A percentile compares a stretch with the other conserved stretches of the same genome.
phyloP scores from a whole-genome alignment of 1,284 basidiomycete genomes.

The Anthracocystis setariae region DNA sequence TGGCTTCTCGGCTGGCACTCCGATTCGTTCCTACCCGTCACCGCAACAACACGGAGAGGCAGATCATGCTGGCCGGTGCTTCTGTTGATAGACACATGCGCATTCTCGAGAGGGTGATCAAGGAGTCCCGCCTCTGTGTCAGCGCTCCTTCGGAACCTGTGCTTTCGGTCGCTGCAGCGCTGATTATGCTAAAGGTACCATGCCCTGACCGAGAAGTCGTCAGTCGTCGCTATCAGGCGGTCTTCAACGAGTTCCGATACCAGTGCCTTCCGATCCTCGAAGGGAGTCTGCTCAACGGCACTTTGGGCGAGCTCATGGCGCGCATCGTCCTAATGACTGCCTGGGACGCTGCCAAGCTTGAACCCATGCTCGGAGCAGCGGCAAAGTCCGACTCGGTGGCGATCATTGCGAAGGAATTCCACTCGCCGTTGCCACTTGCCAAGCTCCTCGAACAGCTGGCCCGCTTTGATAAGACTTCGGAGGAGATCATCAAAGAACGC shows the following conservation, averaged over 20 bases:
- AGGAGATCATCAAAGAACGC: too few species aligned
- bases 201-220: neutral
- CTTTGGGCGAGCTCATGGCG: constrained; percentile 10
- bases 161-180: constrained; percentile 13
- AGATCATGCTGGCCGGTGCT: too few species aligned
- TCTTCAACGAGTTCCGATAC: constrained; percentile 3
- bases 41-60: too few species aligned
- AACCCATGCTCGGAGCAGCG: neutral
- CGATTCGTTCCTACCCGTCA: neutral
- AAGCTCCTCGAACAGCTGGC: neutral
- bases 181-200: constrained; percentile 9
- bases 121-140: constrained; percentile 1
- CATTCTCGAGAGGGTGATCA: neutral
- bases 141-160: constrained; percentile 6
- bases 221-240: neutral
- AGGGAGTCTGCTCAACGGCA: constrained; percentile 3
- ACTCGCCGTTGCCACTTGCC: constrained; percentile 7
- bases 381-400: neutral
- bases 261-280: neutral
- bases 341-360: constrained; percentile 20
- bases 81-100: constrained; percentile 12
- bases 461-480: neutral
- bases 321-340: constrained; percentile 13
- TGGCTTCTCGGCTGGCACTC: constrained; percentile 13
- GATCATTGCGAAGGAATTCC: too few species aligned